Evolutionary conservation across 306 rosid genomes (phyloP).

Genomic region (Amphicarpaea edgeworthii): DNA sequence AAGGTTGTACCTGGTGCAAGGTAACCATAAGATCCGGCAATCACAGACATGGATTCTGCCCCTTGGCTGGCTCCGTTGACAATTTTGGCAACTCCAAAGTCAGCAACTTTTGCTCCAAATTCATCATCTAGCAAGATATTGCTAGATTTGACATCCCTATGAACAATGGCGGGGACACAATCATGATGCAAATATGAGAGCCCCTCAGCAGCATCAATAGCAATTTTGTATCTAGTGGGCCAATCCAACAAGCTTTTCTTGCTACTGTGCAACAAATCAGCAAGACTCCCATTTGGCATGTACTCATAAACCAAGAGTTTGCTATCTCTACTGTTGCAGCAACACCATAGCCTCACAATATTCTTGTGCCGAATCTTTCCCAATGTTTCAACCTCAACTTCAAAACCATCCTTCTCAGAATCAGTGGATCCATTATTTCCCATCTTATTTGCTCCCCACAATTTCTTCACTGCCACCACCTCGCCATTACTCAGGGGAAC

Average conservation of each 20-base stretch:
- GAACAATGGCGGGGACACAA: conserved; percentile 80
- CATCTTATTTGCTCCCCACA: conserved; percentile 58
- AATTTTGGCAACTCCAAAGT: conserved; percentile 81
- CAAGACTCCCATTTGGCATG: conserved; percentile 89
- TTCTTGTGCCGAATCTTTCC: conserved; percentile 87
- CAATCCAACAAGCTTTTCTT: conserved; percentile 67
- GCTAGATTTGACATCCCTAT: conserved; percentile 81
- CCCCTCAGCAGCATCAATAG: conserved; percentile 86
- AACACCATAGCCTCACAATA: conserved; percentile 82
- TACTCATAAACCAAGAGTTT: conserved; percentile 83
- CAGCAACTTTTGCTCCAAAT: conserved; percentile 84
- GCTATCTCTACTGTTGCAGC: conserved; percentile 67
- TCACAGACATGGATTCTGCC: conserved; percentile 69
- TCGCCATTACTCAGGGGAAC: conserved; percentile 70
- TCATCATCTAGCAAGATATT: conserved; percentile 77
- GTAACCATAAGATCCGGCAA: conserved; percentile 91
- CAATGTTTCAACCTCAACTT: conserved; percentile 79
- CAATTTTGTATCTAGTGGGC: conserved; percentile 72
- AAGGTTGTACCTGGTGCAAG: conserved; percentile 79
- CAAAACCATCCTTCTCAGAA: conserved; percentile 65
- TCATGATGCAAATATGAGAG: conserved; percentile 86
- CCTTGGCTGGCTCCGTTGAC: conserved; percentile 53
- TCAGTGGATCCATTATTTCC: conserved; percentile 40
- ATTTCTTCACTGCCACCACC: conserved; percentile 80
- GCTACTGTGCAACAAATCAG: conserved; percentile 65